A percentile compares a stretch with the other conserved stretches of the same genome.
Evolutionary conservation across 2,329 filamentous ascomycete genomes (phyloP).

Genomic region (Didymella keratinophila): DNA sequence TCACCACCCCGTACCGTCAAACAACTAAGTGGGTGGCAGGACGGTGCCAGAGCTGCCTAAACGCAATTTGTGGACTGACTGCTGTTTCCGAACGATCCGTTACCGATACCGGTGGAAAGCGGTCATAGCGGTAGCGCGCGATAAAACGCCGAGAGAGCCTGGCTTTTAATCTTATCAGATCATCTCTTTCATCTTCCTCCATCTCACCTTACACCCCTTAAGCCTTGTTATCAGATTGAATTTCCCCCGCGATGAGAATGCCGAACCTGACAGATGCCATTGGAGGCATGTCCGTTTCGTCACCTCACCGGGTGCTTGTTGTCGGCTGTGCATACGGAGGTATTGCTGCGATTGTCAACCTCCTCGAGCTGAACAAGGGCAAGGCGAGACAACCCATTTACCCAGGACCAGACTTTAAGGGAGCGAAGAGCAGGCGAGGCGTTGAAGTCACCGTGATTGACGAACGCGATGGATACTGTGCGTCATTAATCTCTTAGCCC

Average conservation of each 20-base stretch:
- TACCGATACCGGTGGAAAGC: slow-evolving; percentile 28
- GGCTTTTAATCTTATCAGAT: slow-evolving; percentile 48
- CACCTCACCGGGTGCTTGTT: slow-evolving; percentile 62
- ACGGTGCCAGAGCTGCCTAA: slow-evolving; percentile 2
- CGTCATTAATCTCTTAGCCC: slow-evolving; percentile 41
- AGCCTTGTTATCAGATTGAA: slow-evolving; percentile 22
- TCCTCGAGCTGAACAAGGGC: slow-evolving; percentile 71
- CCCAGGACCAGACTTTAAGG: slow-evolving; percentile 48
- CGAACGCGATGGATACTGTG: slow-evolving; percentile 85
- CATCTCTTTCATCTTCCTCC: slow-evolving; percentile 29
- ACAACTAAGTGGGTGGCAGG: slow-evolving; percentile 13
- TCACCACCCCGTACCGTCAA: slow-evolving; percentile 8
- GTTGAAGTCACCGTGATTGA: slow-evolving; percentile 78
- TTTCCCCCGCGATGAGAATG: slow-evolving; percentile 40
- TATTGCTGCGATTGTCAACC: slow-evolving; percentile 70
- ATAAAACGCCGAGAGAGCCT: slow-evolving; percentile 30
- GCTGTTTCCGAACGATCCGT: slow-evolving; percentile 2
- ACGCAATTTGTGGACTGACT: slow-evolving; percentile 6
- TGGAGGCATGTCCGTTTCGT: slow-evolving; percentile 39
- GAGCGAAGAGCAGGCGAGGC: slow-evolving; percentile 56
- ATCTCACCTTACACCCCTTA: slow-evolving; percentile 3
- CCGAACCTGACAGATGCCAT: slow-evolving; percentile 35
- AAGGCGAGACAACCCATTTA: slow-evolving; percentile 57
- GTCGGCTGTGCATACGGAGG: slow-evolving; percentile 78
- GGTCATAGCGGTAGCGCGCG: slow-evolving; percentile 1